Evolutionary conservation across 75 land plant genomes (phyloP).

Genomic region (Isoetes taiwanensis): DNA sequence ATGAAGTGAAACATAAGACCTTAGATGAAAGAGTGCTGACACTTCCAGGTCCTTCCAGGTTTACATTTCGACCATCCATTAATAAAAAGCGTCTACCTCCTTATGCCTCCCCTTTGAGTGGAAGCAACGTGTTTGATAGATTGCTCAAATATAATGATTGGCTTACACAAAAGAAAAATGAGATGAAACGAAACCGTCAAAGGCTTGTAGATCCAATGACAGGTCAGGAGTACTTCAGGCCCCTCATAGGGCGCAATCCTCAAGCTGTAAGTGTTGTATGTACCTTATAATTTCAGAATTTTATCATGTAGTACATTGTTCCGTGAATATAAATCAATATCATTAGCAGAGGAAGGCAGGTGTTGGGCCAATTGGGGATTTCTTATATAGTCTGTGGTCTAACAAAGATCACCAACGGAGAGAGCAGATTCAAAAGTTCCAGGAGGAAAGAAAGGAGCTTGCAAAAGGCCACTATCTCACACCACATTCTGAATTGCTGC

Average conservation of each 20-base stretch:
- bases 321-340: not conserved
- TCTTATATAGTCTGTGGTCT: constrained; percentile 19
- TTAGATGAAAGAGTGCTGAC: not conserved
- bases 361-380: constrained; percentile 26
- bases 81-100: constrained; percentile 13
- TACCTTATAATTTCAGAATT: too few relatives aligned
- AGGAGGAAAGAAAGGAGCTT: constrained; percentile 10
- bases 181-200: constrained; percentile 8
- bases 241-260: constrained; percentile 28
- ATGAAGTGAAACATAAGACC: not conserved
- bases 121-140: constrained; percentile 19
- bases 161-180: constrained; percentile 22
- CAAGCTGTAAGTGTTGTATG: constrained; percentile 12
- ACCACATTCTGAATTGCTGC: constrained; percentile 14
- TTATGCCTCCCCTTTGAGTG: constrained; percentile 5
- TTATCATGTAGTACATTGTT: not conserved
- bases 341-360: constrained; percentile 20
- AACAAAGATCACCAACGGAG: constrained; percentile 17
- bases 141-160: constrained; percentile 25
- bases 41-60: constrained; percentile 10
- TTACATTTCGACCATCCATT: constrained; percentile 25
- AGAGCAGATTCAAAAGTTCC: constrained; percentile 7
- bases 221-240: constrained; percentile 23
- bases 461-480: constrained; percentile 27
- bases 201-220: constrained; percentile 25